Conservation (phyloP, 805 yeast species). For the Kazachstania taianensis region DNA sequence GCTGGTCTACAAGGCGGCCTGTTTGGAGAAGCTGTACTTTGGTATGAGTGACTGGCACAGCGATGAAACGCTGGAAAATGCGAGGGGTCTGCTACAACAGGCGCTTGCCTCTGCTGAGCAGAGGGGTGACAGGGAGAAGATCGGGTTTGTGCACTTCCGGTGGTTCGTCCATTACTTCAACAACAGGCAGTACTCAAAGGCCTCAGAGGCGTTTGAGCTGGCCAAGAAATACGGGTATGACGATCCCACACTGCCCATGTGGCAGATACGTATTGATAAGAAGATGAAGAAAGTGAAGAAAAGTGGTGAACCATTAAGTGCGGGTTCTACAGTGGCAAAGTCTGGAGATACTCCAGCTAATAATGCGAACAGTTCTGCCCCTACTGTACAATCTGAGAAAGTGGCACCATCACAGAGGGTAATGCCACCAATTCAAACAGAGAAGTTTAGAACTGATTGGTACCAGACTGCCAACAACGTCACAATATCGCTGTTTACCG, state of each 20-base stretch:
- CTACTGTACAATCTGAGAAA: not conserved
- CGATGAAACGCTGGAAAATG: slow-evolving; percentile 35
- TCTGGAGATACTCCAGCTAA: not conserved
- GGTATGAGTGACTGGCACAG: slow-evolving; percentile 34
- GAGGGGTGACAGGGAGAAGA: slow-evolving; percentile 37
- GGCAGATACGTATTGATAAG: slow-evolving; percentile 28
- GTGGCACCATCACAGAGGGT: not conserved
- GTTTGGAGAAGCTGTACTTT: slow-evolving; percentile 35
- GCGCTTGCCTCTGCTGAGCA: slow-evolving; percentile 39
- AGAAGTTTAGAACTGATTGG: slow-evolving; percentile 47
- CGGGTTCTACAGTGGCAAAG: not conserved
- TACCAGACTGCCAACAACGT: slow-evolving; percentile 54
- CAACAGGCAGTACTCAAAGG: slow-evolving; percentile 32
- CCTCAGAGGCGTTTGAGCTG: slow-evolving; percentile 33
- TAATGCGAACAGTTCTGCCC: not conserved
- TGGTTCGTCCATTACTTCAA: slow-evolving; percentile 39
- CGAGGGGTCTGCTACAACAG: slow-evolving; percentile 23
- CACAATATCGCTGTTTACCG: slow-evolving; percentile 62
- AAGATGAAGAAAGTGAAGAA: slow-evolving; percentile 14
- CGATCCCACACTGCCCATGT: slow-evolving; percentile 40
- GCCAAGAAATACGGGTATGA: slow-evolving; percentile 35
- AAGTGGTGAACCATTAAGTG: no score
- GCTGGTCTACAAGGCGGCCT: slow-evolving; percentile 38
- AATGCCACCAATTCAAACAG: not conserved
- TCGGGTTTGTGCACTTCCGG: slow-evolving; percentile 40